Evolutionary conservation across 208 protist genomes (phyloP).

Genomic region (Leishmania arabica): DNA sequence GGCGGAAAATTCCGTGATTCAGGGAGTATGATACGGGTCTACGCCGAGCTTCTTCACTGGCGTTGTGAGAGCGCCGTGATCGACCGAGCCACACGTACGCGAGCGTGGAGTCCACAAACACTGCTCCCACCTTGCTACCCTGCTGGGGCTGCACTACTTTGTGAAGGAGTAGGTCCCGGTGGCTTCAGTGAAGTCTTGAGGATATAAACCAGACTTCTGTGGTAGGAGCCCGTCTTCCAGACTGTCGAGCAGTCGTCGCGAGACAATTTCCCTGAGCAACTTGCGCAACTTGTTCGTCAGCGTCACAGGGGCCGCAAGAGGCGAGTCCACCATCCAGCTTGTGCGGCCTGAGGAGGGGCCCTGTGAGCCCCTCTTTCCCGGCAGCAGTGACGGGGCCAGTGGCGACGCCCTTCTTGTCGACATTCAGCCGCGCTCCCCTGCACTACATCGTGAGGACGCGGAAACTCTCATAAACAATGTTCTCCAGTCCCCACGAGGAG

Average conservation of each 20-base stretch:
- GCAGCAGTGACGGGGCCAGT: not conserved
- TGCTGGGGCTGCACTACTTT: not conserved
- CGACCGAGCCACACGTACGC: not conserved
- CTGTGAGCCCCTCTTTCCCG: not conserved
- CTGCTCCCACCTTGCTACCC: not conserved
- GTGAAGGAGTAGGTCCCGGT: not conserved
- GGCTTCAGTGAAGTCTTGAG: not conserved
- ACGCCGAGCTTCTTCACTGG: not conserved
- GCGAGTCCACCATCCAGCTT: not conserved
- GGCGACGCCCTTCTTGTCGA: not conserved
- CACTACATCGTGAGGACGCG: not conserved
- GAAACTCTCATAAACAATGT: not conserved
- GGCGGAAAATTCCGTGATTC: too few relatives aligned
- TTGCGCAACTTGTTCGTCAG: not conserved
- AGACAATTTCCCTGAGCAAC: not conserved
- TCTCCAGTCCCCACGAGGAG: too few relatives aligned
- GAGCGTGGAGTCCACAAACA: not conserved
- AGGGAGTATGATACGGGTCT: not conserved
- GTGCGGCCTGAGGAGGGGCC: not conserved
- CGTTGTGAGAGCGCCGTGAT: not conserved
- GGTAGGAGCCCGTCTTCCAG: not conserved
- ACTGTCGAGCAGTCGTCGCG: not conserved
- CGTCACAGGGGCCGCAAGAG: not conserved
- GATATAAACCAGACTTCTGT: not conserved
- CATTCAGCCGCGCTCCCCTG: not conserved